Evolutionary conservation across 2,329 filamentous ascomycete species (phyloP), one percentile per base, ranked within the genome.

Genomic region (Trichophyton schoenleinii): DNA sequence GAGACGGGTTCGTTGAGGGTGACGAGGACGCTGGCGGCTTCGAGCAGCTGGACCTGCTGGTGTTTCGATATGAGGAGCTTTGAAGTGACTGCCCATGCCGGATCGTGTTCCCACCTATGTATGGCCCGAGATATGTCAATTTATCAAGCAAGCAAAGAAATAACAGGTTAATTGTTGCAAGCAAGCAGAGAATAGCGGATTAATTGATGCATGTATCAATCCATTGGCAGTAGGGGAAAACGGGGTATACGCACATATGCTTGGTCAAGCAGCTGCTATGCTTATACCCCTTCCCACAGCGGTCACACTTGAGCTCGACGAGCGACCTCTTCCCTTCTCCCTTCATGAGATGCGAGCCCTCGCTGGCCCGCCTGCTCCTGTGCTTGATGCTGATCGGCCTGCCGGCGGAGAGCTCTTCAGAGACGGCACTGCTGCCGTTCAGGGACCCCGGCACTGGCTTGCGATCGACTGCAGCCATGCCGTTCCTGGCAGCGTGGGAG

Each of bases 181-280:
- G 8, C 18, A n/a, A 46, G 6, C 7, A 18, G 22, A 18, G n/a
- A 48, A 13, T 34, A 58, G 20, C 11, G 67, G 61, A 64, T 63
- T 62, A 62, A 63, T 63, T 63, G 31, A n/a, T 42, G 31, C n/a
- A 20, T 46, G 7, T 42, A 42, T 42, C 15, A n/a, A 42, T 42
- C 38, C 20, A 38, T 46, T 65, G 72, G 68, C 68, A 66, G 68
- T 73, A 71, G 72, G 38, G 28, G 59, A 48, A 52, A n/a, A 46
- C 82, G 79, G 67, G 69, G 69, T 66, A 74, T 82, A 96, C 94
- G 84, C 86, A 97, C 94, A 96, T 87, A 86, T 99, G 94, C 85
- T 97, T 99, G 75, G 89, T 95, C 81, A 99, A 85, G 85, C 94
- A 99, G 81, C 94, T 97, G 85, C 91, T 95, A 83, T 99, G 94